Base-by-base conservation (phyloP, 768 basidiomycete species). In the Gautieria morchelliformis region DNA sequence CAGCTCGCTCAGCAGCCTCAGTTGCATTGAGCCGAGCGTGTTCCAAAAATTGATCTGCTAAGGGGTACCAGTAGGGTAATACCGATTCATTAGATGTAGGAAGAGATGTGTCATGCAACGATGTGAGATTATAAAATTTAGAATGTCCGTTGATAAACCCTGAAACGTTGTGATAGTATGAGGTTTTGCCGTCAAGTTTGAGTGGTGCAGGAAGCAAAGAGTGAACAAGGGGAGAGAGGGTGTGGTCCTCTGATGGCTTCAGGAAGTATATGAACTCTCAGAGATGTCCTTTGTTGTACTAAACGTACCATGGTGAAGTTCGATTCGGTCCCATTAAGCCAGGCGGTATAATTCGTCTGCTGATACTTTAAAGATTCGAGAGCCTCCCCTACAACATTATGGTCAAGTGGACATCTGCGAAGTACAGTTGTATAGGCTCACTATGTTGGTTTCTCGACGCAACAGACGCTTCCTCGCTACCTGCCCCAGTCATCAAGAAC, bases 401-500 rank as follows among this genome's bases (percentile, higher is more conserved):
- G 74, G 15, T 37, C 35, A 79, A 80, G 64, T 87, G 85, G 63
- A 48, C 20, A 11, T 52, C 40, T 24, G 8, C 17, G 33, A 20
- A n/a, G 19, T 19, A 52, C 32, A 50, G 27, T 24, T 17, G 11
- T 41, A 52, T 22, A 24, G 39, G 15, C 56, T 57, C 45, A 57
- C 56, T 33, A 20, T 57, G 37, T 7, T 57, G 48, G 30, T 44
- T 55, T 45, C 37, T 48, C n/a, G 56, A 44, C 24, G 35, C 22
- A 30, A 51, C 35, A 22, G 22, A 22, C 14, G 42, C 44, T 27
- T 47, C 60, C 22, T 88, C 87, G 7, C 79, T 77, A 59, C 78
- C 83, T 59, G 85, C 83, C 63, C 83, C 89, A 48, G 84, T 87
- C 68, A 91, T 79, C 80, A 91, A 77, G 70, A 86, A 89, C 27